These are phyloP conservation scores for Zoysia matrella DNA, from an alignment of 202 grass and related monocot genomes.

Conservation along the genomic window DNA sequence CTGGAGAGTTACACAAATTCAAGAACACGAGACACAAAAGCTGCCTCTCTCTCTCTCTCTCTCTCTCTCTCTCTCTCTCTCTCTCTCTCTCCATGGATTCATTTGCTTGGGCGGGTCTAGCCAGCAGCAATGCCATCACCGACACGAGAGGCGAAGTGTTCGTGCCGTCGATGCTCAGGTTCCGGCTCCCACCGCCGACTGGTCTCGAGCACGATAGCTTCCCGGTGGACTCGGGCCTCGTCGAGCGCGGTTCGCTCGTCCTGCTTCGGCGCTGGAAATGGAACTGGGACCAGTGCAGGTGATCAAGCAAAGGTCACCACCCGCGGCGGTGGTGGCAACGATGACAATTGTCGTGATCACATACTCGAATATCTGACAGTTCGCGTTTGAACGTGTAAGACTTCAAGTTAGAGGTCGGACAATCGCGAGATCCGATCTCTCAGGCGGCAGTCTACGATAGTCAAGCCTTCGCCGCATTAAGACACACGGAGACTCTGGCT, in stretches of 20 bases:
- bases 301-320: not conserved
- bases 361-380: no score
- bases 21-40: not conserved
- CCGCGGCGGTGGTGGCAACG: not conserved
- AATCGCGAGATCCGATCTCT: no score
- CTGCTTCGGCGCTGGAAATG: constrained; percentile 37
- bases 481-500: no score
- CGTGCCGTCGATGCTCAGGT: constrained; percentile 4
- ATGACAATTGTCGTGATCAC: no score
- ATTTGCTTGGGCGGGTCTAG: constrained; percentile 20
- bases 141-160: not conserved
- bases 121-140: not conserved
- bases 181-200: constrained; percentile 16
- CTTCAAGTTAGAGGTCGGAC: no score
- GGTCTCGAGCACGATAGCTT: constrained; percentile 14
- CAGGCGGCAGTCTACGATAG: no score
- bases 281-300: no score
- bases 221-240: constrained; percentile 36
- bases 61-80: not conserved
- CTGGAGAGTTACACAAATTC: constrained; percentile 23
- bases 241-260: constrained; percentile 37
- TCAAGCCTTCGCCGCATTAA: no score
- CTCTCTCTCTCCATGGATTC: constrained; percentile 36
- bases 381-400: no score
- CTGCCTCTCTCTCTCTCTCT: no score